Base-by-base conservation (phyloP, 768 basidiomycete genomes). In the Leccinum aurantiacum region DNA sequence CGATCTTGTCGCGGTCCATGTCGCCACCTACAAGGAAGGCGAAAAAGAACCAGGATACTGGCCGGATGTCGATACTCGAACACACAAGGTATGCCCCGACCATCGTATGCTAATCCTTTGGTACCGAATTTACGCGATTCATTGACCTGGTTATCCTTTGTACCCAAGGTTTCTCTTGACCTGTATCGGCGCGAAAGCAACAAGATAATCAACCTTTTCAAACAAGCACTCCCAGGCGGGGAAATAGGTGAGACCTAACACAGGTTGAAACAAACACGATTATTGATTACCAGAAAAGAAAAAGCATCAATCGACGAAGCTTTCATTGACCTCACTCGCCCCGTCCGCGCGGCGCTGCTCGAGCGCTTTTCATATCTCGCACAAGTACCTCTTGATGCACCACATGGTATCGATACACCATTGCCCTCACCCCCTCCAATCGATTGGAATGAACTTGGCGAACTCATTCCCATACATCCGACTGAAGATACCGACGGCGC, bases 251-350 rank as follows among this genome's bases (percentile, higher is more conserved):
- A 66, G 79, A 58, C 17, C 14, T 35, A 53, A 24, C 25, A 31
- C 19, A 41, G 10, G 4, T 52, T 31, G 19, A 46, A 10, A 25
- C 51, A 22, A 35, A 31, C 50, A 3, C 11, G 7, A 58, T 63
- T 25, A 37, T 48, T 59, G 37, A 54, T 56, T 46, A 41, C 10
- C 27, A 41, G 47, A 31, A 52, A 71, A 95, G 96, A 99, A 75
- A 97, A 95, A 71, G 97, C 97, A 24, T 96, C 93, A 0, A 97
- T 98, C 37, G 97, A 98, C 68, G 97, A 99, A 69, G 94, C 93
- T 0, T 99, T 95, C 73, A 85, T 98, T 58, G 96, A 98, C 72
- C 83, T 98, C 58, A 91, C 94, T 3, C 80, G 80, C 9, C 88
- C 89, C 35, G 86, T 93, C n/a, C 86, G 91, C 38, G 84, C 88